Base-by-base conservation (phyloP, 164 flowering plant genomes). In the Houttuynia cordata region DNA sequence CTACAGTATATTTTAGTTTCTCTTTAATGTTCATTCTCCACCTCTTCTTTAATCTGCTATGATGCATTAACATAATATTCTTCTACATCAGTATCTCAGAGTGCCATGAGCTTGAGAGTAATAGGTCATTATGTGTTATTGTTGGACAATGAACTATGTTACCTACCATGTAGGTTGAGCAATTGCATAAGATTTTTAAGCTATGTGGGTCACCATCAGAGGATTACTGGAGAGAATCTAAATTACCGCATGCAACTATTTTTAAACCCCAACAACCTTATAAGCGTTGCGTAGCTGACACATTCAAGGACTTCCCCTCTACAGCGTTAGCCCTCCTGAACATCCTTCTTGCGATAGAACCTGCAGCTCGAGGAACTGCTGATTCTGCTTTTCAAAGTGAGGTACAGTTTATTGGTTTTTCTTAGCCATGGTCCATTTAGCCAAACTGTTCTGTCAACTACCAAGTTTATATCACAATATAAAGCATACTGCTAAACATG, bases 201-300 rank as follows among this genome's bases (percentile, higher is more conserved):
- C 92, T 89, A 59, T 89, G 96, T 58, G 96, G 97, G 59, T 89
- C 97, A 51, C 97, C 97, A 24, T 80, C 92, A 14, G 97, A 87
- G 66, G 95, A 80, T 41, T 90, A 87, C 64, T 90, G 95, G 95
- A 81, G 72, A 64, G 87, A 70, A 63, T 81, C 90, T 70, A 87
- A 76, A 67, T 67, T 85, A 72, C 87, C 87, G 8, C 90, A 89
- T 77, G 84, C 92, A 54, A 85, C 97, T 53, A 80, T 85, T 47
- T 89, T 89, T 66, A 89, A 82, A 68, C 97, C 97, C 60, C 88
- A 81, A 73, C 91, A 80, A 17, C 90, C 92, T 60, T 89, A 89
- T 59, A 71, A 58, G 64, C 84, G 95, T 21, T 70, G 76, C 72
- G 71, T 90, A 53, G 75, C 80, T 49, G 88, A 90, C 60, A 80